Percentiles rank a stretch among this genome's conserved stretches.
Conservation (phyloP, 2,329 filamentous ascomycete genomes). For the Fusarium begoniae region DNA sequence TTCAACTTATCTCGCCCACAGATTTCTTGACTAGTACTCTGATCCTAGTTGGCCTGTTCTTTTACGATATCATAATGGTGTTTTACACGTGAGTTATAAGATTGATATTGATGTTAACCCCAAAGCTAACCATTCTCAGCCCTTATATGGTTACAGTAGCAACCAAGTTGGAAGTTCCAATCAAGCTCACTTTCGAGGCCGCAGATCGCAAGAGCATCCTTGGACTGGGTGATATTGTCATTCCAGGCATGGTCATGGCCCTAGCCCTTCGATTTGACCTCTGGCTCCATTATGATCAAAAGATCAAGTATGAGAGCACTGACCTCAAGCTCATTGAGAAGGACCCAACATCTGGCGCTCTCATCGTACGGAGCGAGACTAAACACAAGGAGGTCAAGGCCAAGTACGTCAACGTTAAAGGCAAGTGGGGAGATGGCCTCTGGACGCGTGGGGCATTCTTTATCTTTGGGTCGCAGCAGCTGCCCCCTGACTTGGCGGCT, state of each 20-base stretch:
- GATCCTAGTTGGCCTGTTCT: slow-evolving; percentile 82
- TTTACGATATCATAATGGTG: slow-evolving; percentile 95
- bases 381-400: slow-evolving; percentile 61
- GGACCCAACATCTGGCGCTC: slow-evolving; percentile 45
- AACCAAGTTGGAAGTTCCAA: slow-evolving; percentile 87
- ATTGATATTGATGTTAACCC: neutral
- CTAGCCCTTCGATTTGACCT: slow-evolving; percentile 92
- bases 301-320: slow-evolving; percentile 60
- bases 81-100: slow-evolving; percentile 74
- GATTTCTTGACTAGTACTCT: slow-evolving; percentile 84
- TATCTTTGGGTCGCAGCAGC: slow-evolving; percentile 31
- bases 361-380: slow-evolving; percentile 48
- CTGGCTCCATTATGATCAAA: slow-evolving; percentile 80
- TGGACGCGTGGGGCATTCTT: slow-evolving; percentile 66
- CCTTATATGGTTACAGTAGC: slow-evolving; percentile 90
- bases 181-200: slow-evolving; percentile 82
- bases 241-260: slow-evolving; percentile 90
- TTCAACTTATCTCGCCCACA: slow-evolving; percentile 87
- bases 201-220: slow-evolving; percentile 82
- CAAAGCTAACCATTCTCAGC: slow-evolving; percentile 50
- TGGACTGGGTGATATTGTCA: slow-evolving; percentile 91
- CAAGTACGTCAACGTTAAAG: slow-evolving; percentile 67
- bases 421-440: slow-evolving; percentile 83
- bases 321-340: slow-evolving; percentile 48
- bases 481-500: slow-evolving; percentile 49